Evolutionary conservation across 2,329 filamentous ascomycete species (phyloP), one percentile per base, ranked within the genome.

Genomic region (Fusarium torreyae): DNA sequence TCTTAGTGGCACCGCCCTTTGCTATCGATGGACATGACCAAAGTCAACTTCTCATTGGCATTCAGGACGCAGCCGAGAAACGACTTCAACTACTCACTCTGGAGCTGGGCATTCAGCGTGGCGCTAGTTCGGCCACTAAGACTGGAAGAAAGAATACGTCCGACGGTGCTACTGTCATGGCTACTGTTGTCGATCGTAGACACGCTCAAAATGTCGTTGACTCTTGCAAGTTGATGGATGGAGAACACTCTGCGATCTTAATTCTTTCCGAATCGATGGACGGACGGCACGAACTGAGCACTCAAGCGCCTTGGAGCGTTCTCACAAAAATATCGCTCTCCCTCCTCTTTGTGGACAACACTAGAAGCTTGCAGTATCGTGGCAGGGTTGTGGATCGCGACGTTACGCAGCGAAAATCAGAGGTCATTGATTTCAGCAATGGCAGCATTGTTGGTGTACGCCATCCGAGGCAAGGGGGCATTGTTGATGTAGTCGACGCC

Each of bases 251-350:
- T 33, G 89, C 90, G 68, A 91, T 94, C 52, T 80, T 94, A 4
- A 88, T 92, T 26, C 80, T 95, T 15, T 91, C 89, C 5, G 87
- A 91, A 70, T 87, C 88, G 24, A 85, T 86, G 51, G 83, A 88
- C 68, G 90, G 91, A 2, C 85, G 86, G 31, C 86, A 88, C 46
- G 88, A 92, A 73, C 79, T 95, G 17, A 92, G 90, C 69, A 81
- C 93, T 11, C 92, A 94, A 77, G 91, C 91, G 7, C 92, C 91
- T 1, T 94, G 92, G 92, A 90, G 90, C 59, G 86, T 87, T 53
- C 83, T 92, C 14, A 88, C 89, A n/a, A 89, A 88, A 43, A 80
- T 94, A n/a, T 82, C 85, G 1, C 79, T 94, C 3, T 90, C 91
- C 3, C 71, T 84, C 28, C 81, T 94, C 20, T 84, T 85, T 62